Evolutionary conservation across 129 eudicot genomes (phyloP), one percentile per base, ranked within the genome.

Genomic region (Centella asiatica): DNA sequence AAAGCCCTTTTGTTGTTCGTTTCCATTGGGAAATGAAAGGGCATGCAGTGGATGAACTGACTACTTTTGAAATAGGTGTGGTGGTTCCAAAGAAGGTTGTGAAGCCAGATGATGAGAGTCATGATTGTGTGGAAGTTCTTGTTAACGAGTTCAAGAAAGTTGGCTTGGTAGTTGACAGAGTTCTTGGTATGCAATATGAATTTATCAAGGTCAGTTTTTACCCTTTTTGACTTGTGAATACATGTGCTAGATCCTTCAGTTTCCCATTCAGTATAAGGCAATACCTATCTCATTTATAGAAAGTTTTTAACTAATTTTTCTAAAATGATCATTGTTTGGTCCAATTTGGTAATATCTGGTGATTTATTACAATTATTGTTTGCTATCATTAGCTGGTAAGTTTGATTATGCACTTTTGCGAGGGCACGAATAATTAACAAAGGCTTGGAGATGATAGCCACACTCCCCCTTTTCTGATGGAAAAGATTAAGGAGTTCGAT

Each of bases 121-220:
- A 19, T 72, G 82, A 82, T 77, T 88, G 86, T 80, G 68, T 80
- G 56, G 80, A 87, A 67, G 74, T 87, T 65, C 85, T 92, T 49
- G 81, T 85, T 57, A 76, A 69, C 49, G 83, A 87, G 65, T 83
- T 92, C 44, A 64, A 55, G 49, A 82, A 72, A 65, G 62, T 49
- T 63, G 99, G 99, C 9, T 45, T 92, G 0, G 47, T 87, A 51
- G 86, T 85, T 64, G 95, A 84, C 20, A 82, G 77, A 72, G 83
- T 87, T 67, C 48, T 74, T 57, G 99, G 99, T 52, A 74, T 87
- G 69, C 85, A 83, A 56, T 79, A 78, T 69, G 95, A 84, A 66
- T 92, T 84, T 72, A 75, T 92, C 47, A 87, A 80, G 99, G 99
- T 92, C 33, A 4, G 44, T 17, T 69, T 52, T 62, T 9, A 25